Evolutionary conservation across 345 rosid species (phyloP).

Genomic region (Eucalyptus erythrocorys): DNA sequence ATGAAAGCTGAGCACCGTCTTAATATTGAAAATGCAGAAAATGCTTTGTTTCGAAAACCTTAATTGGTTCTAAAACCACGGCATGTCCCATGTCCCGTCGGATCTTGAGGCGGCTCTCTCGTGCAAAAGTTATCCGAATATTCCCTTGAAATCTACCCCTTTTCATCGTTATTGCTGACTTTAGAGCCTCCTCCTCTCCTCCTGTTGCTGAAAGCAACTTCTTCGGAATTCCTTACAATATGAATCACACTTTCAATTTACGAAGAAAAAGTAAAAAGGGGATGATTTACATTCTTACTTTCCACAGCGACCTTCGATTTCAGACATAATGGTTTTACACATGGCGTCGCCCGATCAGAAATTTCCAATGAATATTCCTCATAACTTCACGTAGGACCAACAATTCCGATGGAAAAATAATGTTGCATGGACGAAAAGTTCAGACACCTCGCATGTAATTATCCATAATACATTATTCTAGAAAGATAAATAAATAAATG

Average conservation of each 20-base stretch:
- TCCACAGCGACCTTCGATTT: not conserved
- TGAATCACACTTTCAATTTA: not conserved
- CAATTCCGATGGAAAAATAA: not conserved
- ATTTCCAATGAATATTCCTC: not conserved
- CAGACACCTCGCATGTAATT: not conserved
- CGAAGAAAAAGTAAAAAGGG: not conserved
- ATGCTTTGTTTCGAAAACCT: not conserved
- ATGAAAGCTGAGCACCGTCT: not conserved
- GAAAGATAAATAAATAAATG: too few species aligned
- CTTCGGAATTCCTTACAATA: not conserved
- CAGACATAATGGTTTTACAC: not conserved
- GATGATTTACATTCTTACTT: not conserved
- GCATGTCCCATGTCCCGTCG: not conserved
- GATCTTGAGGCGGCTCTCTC: not conserved
- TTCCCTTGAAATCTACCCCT: not conserved
- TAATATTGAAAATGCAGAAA: not conserved
- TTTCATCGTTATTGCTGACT: not conserved
- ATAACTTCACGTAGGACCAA: not conserved
- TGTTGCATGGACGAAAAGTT: not conserved
- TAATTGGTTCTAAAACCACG: not conserved
- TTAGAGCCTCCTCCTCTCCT: not conserved
- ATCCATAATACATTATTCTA: not conserved
- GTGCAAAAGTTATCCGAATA: not conserved
- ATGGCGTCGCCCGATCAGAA: not conserved
- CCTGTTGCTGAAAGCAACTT: not conserved